These are phyloP conservation scores for Gamarada debralockiae DNA, from an alignment of 495 filamentous ascomycete genomes.

Conservation along the genomic window DNA sequence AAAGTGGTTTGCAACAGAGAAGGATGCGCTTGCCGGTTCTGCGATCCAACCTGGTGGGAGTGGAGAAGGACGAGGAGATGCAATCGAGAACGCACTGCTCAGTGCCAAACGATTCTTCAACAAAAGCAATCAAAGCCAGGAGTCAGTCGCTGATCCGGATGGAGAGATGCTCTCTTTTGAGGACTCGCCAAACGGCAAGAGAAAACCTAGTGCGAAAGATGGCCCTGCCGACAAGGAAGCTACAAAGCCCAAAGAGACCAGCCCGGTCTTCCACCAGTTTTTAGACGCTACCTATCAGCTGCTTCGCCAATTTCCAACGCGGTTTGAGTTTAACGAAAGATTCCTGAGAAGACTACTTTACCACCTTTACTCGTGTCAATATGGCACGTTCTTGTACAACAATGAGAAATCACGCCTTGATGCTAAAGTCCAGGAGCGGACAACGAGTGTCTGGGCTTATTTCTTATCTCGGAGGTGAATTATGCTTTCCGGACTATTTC, in stretches of 20 bases:
- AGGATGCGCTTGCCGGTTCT: conserved; percentile 52
- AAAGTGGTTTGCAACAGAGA: conserved; percentile 92
- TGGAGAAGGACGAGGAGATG: conserved; percentile 60
- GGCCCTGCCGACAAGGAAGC: conserved; percentile 35
- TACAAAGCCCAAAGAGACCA: conserved; percentile 72
- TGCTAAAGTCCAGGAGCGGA: conserved; percentile 63
- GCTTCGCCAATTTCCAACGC: conserved; percentile 76
- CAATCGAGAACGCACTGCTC: conserved; percentile 79
- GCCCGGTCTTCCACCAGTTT: conserved; percentile 98
- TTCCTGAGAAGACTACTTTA: conserved; percentile 89
- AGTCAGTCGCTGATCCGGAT: conserved; percentile 53
- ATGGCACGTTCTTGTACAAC: conserved; percentile 95
- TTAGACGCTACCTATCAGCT: conserved; percentile 94
- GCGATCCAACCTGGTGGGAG: conserved; percentile 47
- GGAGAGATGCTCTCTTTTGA: conserved; percentile 58
- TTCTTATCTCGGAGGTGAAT: conserved; percentile 55
- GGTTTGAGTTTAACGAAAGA: conserved; percentile 96
- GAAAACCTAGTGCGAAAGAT: conserved; percentile 8
- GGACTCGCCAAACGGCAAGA: conserved; percentile 30
- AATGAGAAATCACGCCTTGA: conserved; percentile 86
- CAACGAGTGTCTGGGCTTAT: conserved; percentile 93
- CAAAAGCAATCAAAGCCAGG: conserved; percentile 63
- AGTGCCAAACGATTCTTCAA: conserved; percentile 90
- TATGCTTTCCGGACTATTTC: no score
- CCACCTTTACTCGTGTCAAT: conserved; percentile 94